Evolutionary conservation across 306 rosid species (phyloP), one percentile per base, ranked within the genome.

Genomic region (Hippophae gyantsensis): DNA sequence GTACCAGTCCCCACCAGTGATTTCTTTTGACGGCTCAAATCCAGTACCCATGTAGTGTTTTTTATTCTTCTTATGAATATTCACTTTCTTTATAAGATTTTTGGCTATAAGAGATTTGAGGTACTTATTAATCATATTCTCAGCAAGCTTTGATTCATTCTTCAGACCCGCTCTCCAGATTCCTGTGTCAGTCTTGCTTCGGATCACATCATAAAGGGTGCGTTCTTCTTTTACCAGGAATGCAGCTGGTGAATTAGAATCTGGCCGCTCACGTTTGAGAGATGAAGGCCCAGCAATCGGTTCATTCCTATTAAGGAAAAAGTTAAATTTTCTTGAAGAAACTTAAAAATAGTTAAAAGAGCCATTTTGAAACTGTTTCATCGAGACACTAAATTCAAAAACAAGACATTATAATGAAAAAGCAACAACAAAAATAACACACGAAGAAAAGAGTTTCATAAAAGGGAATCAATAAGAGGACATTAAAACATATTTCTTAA

Each of bases 1-100:
- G 44, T 90, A 86, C 87, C 93, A 86, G 54, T 65, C 78, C 42
- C 95, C 90, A 40, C 95, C 90, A 0, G 85, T 80, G 67, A 84
- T 66, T 51, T 84, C 95, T 73, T 70, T 68, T 0, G 94, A 75
- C 2, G 94, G 97, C 70, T 80, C 82, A 52, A 90, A 86, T 42
- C 84, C 90, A 8, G 68, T 32, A 7, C 87, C 85, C 79, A 90
- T 72, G 65, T 74, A 84, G 86, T 76, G 87, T 76, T 86, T 86
- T 62, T 68, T 82, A 46, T 79, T 81, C 74, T 77, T 89, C 66
- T 74, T 78, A 54, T 79, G 84, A 57, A 84, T 69, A 59, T 74
- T 81, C 12, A 65, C 90, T 61, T 84, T 80, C 69, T 84, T 84
- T 67, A 86, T 79, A 62, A 82, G 60, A 25, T 71, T 58, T 82